These are phyloP conservation scores for Rhizopogon salebrosus DNA, from an alignment of 768 basidiomycete species.

Conservation along the genomic window DNA sequence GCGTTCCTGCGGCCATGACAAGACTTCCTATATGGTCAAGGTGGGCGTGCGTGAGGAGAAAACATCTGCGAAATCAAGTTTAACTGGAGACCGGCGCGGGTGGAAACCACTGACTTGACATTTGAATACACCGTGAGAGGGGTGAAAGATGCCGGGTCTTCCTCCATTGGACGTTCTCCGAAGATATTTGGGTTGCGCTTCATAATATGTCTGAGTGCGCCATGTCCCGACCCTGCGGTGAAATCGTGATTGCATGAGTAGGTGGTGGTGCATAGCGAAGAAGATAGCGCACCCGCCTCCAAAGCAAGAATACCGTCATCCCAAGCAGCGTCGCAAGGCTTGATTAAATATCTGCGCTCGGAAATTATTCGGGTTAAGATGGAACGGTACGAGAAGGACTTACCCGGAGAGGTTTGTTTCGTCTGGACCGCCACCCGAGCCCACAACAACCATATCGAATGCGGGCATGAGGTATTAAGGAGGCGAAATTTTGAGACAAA, in stretches of 20 bases:
- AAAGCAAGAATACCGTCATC: slow-evolving; percentile 76
- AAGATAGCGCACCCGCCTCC: slow-evolving; percentile 66
- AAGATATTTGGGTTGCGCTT: slow-evolving; percentile 53
- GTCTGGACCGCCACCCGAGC: slow-evolving; percentile 83
- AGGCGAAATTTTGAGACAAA: not conserved
- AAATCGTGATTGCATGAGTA: not conserved
- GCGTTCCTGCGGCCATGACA: slow-evolving; percentile 77
- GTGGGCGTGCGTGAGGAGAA: slow-evolving; percentile 85
- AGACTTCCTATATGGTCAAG: slow-evolving; percentile 85
- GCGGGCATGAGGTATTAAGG: slow-evolving; percentile 40
- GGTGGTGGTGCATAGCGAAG: not conserved
- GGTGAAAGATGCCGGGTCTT: slow-evolving; percentile 10
- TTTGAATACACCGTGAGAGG: slow-evolving; percentile 25
- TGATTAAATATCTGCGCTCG: slow-evolving; percentile 74
- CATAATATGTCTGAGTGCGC: slow-evolving; percentile 65
- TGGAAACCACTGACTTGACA: slow-evolving; percentile 24
- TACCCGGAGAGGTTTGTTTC: slow-evolving; percentile 88
- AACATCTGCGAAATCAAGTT: slow-evolving; percentile 42
- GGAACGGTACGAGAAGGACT: slow-evolving; percentile 24
- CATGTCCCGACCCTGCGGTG: slow-evolving; percentile 74
- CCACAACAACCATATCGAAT: slow-evolving; percentile 77
- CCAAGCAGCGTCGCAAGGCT: slow-evolving; percentile 63
- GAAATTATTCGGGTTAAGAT: slow-evolving; percentile 1
- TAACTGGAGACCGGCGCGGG: not conserved
- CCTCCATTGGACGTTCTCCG: slow-evolving; percentile 15